These are phyloP conservation scores for Beauveria rudraprayagi DNA, from an alignment of 2,329 filamentous ascomycete species.

Conservation along the genomic window DNA sequence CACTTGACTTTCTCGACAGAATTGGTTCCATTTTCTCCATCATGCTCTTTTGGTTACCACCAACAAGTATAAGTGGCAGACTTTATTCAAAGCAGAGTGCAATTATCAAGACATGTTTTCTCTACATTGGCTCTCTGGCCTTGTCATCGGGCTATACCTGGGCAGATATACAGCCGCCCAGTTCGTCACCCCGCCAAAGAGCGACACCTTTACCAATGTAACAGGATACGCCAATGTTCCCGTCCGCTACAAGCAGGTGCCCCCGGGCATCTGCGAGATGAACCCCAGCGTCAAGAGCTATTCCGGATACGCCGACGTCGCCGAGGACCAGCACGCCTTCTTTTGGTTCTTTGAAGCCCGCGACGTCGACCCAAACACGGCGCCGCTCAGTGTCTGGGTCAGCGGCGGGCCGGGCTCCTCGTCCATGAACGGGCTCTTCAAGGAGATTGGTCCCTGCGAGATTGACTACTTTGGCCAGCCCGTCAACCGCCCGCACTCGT, in stretches of 20 bases:
- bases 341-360: slow-evolving; percentile 24
- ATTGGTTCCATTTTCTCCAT: too few relatives aligned
- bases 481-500: slow-evolving; percentile 53
- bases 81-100: too few relatives aligned
- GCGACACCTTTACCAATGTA: slow-evolving; percentile 9
- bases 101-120: neutral
- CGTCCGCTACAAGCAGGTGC: slow-evolving; percentile 15
- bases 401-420: slow-evolving; percentile 50
- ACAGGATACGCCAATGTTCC: slow-evolving; percentile 15
- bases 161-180: slow-evolving; percentile 12
- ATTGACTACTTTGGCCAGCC: slow-evolving; percentile 39
- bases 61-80: too few relatives aligned
- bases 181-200: slow-evolving; percentile 17
- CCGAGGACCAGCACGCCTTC: slow-evolving; percentile 12
- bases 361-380: slow-evolving; percentile 17
- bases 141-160: neutral
- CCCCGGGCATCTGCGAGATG: slow-evolving; percentile 38
- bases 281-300: slow-evolving; percentile 22
- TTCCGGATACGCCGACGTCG: slow-evolving; percentile 46
- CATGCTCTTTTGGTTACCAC: too few relatives aligned
- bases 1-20: too few relatives aligned
- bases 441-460: slow-evolving; percentile 26
- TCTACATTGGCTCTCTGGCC: neutral
- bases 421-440: slow-evolving; percentile 17
- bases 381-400: slow-evolving; percentile 43